Evolutionary conservation across 1,139 yeast genomes (phyloP), one percentile per base, ranked within the genome.

Genomic region (Candida tropicalis): DNA sequence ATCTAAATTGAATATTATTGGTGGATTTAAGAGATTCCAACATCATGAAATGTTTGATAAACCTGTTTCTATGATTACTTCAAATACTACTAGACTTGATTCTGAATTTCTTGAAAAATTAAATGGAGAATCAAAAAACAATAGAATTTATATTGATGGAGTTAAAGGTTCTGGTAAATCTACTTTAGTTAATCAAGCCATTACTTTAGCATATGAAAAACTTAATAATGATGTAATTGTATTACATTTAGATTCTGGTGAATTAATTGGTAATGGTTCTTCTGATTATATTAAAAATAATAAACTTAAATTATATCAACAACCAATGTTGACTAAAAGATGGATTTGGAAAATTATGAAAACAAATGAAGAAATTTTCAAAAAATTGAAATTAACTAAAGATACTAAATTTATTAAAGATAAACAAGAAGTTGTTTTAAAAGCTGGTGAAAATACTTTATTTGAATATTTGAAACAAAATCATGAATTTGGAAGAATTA

Each of bases 111-210:
- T 73, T 6, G 43, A 53, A 12, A 60, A 61, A 26, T 56, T 70
- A 46, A 48, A 53, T 12, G 37, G 48, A 4, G 48, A 49, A 2
- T 41, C 58, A 1, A 55, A 59, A 13, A 55, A 64, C 10, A 85
- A 82, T 59, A 73, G 87, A 56, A 54, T 76, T 33, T 70, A 86
- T 39, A 53, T 91, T 17, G 64, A 79, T 25, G 98, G 98, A 34
- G 82, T 76, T 45, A 68, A 79, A 39, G 97, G 97, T 38, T 75
- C 78, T 9, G 98, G 98, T 9, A 91, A 91, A 66, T 79, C 93
- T 2, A 80, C 90, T 0, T 62, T 85, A 32, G 56, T 91, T 40
- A 67, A 93, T 0, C 97, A 91, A 61, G 73, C 84, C 1, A 85
- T 86, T 44, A 84, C 93, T 0, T 59, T 73, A 42, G 61, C 74